Percentiles rank a stretch among this genome's conserved stretches.
Evolutionary conservation across 169 alveolate genomes (phyloP).

Genomic region (Fabrea salina): DNA sequence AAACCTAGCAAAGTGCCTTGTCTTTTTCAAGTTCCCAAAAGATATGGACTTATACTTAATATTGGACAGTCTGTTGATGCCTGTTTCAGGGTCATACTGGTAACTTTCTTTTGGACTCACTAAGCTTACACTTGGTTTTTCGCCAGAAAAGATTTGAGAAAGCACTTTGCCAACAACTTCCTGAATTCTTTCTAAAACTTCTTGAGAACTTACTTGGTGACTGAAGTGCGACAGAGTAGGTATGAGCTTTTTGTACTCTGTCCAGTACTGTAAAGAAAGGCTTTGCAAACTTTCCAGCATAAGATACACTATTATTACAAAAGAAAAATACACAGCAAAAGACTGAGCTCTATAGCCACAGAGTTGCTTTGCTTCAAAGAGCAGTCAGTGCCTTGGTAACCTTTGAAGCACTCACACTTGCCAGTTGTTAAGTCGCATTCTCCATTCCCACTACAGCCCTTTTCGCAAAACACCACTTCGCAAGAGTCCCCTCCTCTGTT

Average conservation of each 20-base stretch:
- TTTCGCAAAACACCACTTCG: constrained; percentile 20
- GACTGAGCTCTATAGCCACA: too few relatives aligned
- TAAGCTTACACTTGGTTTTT: not conserved
- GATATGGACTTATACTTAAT: not conserved
- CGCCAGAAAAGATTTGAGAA: not conserved
- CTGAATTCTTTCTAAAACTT: not conserved
- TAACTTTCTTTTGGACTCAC: not conserved
- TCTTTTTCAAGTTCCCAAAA: not conserved
- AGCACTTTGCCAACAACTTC: not conserved
- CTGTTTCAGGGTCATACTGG: not conserved
- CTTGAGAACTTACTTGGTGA: not conserved
- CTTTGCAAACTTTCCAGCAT: not conserved
- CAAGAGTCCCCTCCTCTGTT: constrained; percentile 18
- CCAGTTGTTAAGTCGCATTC: constrained; percentile 10
- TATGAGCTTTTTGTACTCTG: not conserved
- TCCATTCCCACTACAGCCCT: constrained; percentile 20
- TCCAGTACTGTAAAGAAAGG: not conserved
- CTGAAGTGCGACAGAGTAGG: not conserved
- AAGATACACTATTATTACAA: too few relatives aligned
- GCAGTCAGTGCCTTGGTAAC: constrained; percentile 26
- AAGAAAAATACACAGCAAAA: too few relatives aligned
- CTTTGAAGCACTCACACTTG: not conserved
- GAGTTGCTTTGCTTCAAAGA: too few relatives aligned
- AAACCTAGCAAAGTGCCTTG: not conserved
- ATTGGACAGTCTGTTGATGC: not conserved